A percentile compares a stretch with the other conserved stretches of the same genome.
Conservation (phyloP, 2,329 filamentous ascomycete genomes). For the Coleophoma crateriformis region DNA sequence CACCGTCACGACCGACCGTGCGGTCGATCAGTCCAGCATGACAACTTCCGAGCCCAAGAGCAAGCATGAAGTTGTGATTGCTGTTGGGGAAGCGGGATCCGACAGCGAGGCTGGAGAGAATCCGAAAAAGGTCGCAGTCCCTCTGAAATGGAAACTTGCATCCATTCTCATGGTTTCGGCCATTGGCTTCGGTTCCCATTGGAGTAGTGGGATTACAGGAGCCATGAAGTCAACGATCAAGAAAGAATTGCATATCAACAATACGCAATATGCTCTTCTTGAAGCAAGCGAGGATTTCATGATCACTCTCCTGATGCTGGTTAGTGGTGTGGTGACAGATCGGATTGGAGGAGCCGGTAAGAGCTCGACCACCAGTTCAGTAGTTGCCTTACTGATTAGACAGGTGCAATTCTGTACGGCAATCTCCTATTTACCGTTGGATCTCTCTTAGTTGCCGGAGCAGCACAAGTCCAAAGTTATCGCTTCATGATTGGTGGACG, state of each 20-base stretch:
- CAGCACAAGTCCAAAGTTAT: slow-evolving; percentile 49
- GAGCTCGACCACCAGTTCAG: slow-evolving; percentile 9
- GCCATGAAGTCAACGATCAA: slow-evolving; percentile 58
- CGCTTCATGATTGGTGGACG: slow-evolving; percentile 54
- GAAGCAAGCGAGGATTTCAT: slow-evolving; percentile 59
- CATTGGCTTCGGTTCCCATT: slow-evolving; percentile 54
- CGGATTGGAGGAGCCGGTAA: slow-evolving; percentile 49
- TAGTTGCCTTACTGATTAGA: background rate
- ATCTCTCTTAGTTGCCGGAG: slow-evolving; percentile 52
- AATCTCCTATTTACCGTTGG: slow-evolving; percentile 54
- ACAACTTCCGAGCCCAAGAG: background rate
- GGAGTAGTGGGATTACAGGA: slow-evolving; percentile 54
- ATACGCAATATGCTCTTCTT: slow-evolving; percentile 52
- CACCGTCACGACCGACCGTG: background rate
- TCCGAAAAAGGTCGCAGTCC: slow-evolving; percentile 6
- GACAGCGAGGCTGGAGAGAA: background rate
- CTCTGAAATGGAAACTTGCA: slow-evolving; percentile 27
- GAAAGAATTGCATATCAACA: slow-evolving; percentile 54
- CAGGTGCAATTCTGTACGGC: slow-evolving; percentile 51
- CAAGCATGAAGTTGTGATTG: background rate
- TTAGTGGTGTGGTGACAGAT: slow-evolving; percentile 51
- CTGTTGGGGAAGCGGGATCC: background rate
- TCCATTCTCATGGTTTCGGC: slow-evolving; percentile 44
- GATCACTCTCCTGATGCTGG: slow-evolving; percentile 48
- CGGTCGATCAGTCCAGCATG: background rate